Percentiles rank a stretch among this genome's conserved stretches.
Evolutionary conservation across 805 yeast species (phyloP).

Genomic region (Zygosaccharomyces bailii): DNA sequence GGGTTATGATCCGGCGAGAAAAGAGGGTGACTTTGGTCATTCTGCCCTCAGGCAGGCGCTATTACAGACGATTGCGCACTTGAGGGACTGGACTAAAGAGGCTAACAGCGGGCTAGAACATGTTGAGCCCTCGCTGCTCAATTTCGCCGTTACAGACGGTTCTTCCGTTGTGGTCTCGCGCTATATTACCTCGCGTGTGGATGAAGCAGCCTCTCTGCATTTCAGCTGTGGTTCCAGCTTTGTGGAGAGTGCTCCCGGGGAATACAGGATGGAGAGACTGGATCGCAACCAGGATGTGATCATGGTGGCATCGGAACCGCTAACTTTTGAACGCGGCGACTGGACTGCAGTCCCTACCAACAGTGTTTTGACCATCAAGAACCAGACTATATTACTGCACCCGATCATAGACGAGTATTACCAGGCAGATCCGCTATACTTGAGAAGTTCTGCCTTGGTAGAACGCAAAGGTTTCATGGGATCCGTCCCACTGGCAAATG

Average conservation of each 20-base stretch:
- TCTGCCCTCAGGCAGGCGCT: conserved; percentile 63
- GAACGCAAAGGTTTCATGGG: conserved; percentile 92
- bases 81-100: conserved; percentile 76
- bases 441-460: conserved; percentile 77
- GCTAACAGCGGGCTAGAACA: conserved; percentile 40
- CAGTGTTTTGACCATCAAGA: conserved; percentile 73
- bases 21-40: conserved; percentile 49
- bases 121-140: conserved; percentile 76
- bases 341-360: conserved; percentile 98
- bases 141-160: conserved; percentile 96
- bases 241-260: conserved; percentile 85
- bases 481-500: conserved; percentile 68
- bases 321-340: conserved; percentile 94
- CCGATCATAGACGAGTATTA: conserved; percentile 90
- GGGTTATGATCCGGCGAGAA: conserved; percentile 66
- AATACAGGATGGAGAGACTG: conserved; percentile 88
- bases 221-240: conserved; percentile 92
- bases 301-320: conserved; percentile 96
- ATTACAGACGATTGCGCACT: conserved; percentile 64
- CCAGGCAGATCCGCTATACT: conserved; percentile 61
- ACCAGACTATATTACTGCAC: conserved; percentile 83
- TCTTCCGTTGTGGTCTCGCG: conserved; percentile 79
- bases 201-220: conserved; percentile 95
- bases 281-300: conserved; percentile 91
- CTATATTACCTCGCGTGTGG: conserved; percentile 82